Base-by-base conservation (phyloP, 2,329 filamentous ascomycete genomes). In the Penicillium sp. region DNA sequence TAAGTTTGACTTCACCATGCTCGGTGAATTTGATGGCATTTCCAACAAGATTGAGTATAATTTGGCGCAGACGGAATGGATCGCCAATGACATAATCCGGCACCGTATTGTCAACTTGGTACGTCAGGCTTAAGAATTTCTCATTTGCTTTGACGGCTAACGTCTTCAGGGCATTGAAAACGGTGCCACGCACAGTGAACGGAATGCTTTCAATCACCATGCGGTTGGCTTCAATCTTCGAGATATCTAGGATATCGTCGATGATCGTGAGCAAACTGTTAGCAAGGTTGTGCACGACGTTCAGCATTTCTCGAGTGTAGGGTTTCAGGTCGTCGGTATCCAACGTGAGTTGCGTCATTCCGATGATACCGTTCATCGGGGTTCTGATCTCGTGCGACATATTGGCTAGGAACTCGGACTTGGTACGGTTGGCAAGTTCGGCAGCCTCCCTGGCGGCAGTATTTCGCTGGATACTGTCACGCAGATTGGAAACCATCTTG, bases 21-120 rank as follows among this genome's bases (percentile, higher is more conserved):
- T 97, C 93, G 3, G 94, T 97, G 74, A 99, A 99, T 72, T 99
- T 99, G 81, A 99, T 97, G 51, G 94, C 93, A 68, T 99, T 99
- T 69, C 94, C 94, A 50, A 97, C 93, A 52, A 99, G 80, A 75
- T 99, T 99, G 53, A 97, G 83, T 59, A 97, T 97, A 66, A 99
- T 96, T 76, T 99, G 94, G 59, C 93, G 87, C 52, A 97, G 79
- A 75, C 94, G 89, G 88, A 97, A 97, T 1, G 92, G 95, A 72
- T 99, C 94, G 58, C 94, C 94, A 59, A 97, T 88, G 36, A 97
- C 92, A 71, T 96, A 92, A 72, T 97, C 93, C 3, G 93, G 93
- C 37, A 97, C 91, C 3, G 90, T 91, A 72, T 88, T 92, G 73
- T 96, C 92, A 51, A 97, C 92, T 67, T 92, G 88, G 74, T 97